phyloP scores from a whole-genome alignment of 441 rosid genomes.

The Dalechampia spathulata region DNA sequence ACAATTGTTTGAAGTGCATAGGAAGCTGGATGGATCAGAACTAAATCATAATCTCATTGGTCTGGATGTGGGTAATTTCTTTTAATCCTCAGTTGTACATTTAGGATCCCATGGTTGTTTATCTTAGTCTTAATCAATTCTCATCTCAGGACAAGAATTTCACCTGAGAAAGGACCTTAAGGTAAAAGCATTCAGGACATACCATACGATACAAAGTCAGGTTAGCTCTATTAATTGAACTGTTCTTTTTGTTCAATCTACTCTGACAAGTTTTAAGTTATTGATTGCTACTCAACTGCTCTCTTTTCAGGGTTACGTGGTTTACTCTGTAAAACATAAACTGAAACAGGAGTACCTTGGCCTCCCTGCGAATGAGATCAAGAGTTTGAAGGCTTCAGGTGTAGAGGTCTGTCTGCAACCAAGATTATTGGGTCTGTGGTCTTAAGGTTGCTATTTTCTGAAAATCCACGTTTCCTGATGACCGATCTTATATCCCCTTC shows the following conservation, averaged over 20 bases:
- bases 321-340: conserved; percentile 65
- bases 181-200: conserved; percentile 88
- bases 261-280: not conserved
- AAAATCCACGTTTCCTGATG: too few species aligned
- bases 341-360: conserved; percentile 75
- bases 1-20: conserved; percentile 64
- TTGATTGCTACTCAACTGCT: conserved; percentile 2
- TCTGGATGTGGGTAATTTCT: conserved; percentile 68
- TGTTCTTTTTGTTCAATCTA: not conserved
- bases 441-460: too few species aligned
- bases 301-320: conserved; percentile 68
- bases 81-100: not conserved
- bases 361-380: conserved; percentile 57
- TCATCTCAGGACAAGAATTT: conserved; percentile 73
- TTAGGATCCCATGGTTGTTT: not conserved
- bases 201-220: conserved; percentile 86
- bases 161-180: conserved; percentile 62
- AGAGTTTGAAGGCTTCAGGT: conserved; percentile 69
- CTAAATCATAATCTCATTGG: conserved; percentile 60
- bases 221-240: conserved; percentile 20
- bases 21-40: conserved; percentile 73
- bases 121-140: conserved; percentile 6
- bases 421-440: too few species aligned
- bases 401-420: conserved; percentile 77
- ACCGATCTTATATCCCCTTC: too few species aligned